phyloP scores from a whole-genome alignment of 805 yeast genomes.

The Ogataea wickerhamii region DNA sequence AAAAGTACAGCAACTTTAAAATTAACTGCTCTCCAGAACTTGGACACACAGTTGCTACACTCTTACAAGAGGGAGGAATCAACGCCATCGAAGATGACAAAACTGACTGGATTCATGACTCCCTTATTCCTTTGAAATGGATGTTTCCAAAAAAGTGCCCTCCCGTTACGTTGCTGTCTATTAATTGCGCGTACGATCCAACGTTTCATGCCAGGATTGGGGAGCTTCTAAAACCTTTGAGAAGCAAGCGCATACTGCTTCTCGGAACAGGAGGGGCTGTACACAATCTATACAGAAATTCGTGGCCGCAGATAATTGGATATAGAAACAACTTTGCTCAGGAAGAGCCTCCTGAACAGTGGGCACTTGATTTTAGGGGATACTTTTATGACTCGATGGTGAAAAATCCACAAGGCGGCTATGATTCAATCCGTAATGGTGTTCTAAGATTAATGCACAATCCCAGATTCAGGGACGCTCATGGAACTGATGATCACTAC shows the following conservation, averaged over 20 bases:
- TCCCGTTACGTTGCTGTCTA: slow-evolving; percentile 8
- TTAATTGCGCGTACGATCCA: slow-evolving; percentile 10
- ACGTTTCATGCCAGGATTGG: slow-evolving; percentile 9
- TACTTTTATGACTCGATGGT: slow-evolving; percentile 9
- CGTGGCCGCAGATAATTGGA: slow-evolving; percentile 8
- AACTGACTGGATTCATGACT: slow-evolving; percentile 12
- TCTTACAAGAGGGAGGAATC: slow-evolving; percentile 7
- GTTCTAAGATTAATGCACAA: slow-evolving; percentile 8
- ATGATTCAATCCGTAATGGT: slow-evolving; percentile 4
- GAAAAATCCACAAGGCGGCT: slow-evolving; percentile 4
- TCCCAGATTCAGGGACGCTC: slow-evolving; percentile 9
- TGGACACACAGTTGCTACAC: slow-evolving; percentile 5
- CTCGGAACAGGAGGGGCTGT: slow-evolving; percentile 11
- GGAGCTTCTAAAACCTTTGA: slow-evolving; percentile 5
- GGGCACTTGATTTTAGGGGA: slow-evolving; percentile 9
- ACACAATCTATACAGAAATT: slow-evolving; percentile 8
- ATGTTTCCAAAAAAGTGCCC: slow-evolving; percentile 12
- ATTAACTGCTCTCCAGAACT: slow-evolving; percentile 10
- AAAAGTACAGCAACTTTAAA: slow-evolving; percentile 6
- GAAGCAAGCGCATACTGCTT: slow-evolving; percentile 6
- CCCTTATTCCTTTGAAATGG: slow-evolving; percentile 12
- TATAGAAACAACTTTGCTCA: slow-evolving; percentile 10
- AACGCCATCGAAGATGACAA: slow-evolving; percentile 10
- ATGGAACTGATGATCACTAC: slow-evolving; percentile 10
- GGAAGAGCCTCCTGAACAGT: slow-evolving; percentile 8